A percentile compares a stretch with the other conserved stretches of the same genome.
Conservation (phyloP, 2,329 filamentous ascomycete species). For the Aspergillus caelatus region DNA sequence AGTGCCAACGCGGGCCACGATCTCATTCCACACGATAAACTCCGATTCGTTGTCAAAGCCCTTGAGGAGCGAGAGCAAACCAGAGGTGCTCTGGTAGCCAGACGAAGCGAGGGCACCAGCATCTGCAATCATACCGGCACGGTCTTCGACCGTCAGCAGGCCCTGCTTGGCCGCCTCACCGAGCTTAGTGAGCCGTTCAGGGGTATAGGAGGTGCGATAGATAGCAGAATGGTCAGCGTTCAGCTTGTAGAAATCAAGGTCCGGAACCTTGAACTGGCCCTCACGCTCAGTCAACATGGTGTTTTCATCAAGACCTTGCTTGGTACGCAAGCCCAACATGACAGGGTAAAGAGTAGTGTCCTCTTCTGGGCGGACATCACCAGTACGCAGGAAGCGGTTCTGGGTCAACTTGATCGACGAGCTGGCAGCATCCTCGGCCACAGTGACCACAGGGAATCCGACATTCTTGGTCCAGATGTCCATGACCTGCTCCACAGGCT, state of each 20-base stretch:
- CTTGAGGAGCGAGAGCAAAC: slow-evolving; percentile 80
- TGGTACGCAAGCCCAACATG: slow-evolving; percentile 81
- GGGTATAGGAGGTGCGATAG: slow-evolving; percentile 86
- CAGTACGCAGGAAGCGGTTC: slow-evolving; percentile 90
- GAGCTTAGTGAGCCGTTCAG: slow-evolving; percentile 82
- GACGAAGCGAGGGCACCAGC: slow-evolving; percentile 86
- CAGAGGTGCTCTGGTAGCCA: slow-evolving; percentile 92
- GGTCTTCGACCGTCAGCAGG: slow-evolving; percentile 82
- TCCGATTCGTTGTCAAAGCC: slow-evolving; percentile 80
- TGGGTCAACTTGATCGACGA: slow-evolving; percentile 85
- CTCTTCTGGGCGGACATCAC: slow-evolving; percentile 90
- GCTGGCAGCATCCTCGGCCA: slow-evolving; percentile 72
- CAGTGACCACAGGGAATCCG: slow-evolving; percentile 86
- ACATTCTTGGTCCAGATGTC: slow-evolving; percentile 97
- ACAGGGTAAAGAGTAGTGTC: slow-evolving; percentile 87
- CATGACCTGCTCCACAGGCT: slow-evolving; percentile 88
- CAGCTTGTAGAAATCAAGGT: slow-evolving; percentile 90
- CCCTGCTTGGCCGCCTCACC: slow-evolving; percentile 82
- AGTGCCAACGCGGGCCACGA: slow-evolving; percentile 75
- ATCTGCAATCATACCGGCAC: slow-evolving; percentile 92
- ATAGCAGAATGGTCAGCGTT: slow-evolving; percentile 94
- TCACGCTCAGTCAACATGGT: slow-evolving; percentile 75
- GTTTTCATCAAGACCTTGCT: slow-evolving; percentile 78
- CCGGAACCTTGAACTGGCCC: slow-evolving; percentile 73
- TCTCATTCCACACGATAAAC: slow-evolving; percentile 94